Evolutionary conservation across 352 stramenopile species (phyloP).

Genomic region (Phytophthora sansomeana): DNA sequence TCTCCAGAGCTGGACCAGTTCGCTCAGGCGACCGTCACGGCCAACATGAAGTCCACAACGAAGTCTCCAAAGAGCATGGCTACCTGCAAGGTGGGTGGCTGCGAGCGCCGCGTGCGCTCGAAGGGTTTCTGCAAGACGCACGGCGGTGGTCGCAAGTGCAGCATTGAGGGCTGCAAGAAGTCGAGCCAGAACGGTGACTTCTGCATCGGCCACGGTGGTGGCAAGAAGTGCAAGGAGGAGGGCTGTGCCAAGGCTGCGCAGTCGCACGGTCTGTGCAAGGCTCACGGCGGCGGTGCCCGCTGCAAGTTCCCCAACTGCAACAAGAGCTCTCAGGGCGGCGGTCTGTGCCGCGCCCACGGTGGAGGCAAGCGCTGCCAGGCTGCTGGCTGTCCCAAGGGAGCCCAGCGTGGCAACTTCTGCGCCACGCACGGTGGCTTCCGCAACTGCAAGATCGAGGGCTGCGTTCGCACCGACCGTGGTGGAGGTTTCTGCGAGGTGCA

Average conservation of each 20-base stretch:
- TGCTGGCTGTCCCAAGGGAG: slow-evolving; percentile 76
- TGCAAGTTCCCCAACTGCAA: slow-evolving; percentile 88
- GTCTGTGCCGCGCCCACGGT: slow-evolving; percentile 81
- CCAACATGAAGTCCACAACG: slow-evolving; percentile 27
- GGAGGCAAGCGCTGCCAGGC: slow-evolving; percentile 84
- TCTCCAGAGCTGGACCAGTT: slow-evolving; percentile 49
- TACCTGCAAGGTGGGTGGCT: slow-evolving; percentile 68
- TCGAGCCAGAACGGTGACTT: slow-evolving; percentile 89
- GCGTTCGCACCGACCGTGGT: slow-evolving; percentile 82
- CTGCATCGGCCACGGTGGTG: slow-evolving; percentile 87
- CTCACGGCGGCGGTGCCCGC: slow-evolving; percentile 81
- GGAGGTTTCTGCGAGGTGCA: slow-evolving; percentile 89
- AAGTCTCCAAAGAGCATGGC: slow-evolving; percentile 71
- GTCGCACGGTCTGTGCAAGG: slow-evolving; percentile 87
- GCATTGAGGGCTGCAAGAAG: slow-evolving; percentile 88
- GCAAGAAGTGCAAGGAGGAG: slow-evolving; percentile 89
- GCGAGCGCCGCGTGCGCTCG: slow-evolving; percentile 72
- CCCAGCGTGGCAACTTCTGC: slow-evolving; percentile 87
- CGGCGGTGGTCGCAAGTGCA: slow-evolving; percentile 83
- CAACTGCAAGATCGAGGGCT: slow-evolving; percentile 89
- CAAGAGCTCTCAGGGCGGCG: slow-evolving; percentile 84
- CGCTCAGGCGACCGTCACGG: slow-evolving; percentile 43
- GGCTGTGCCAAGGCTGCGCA: slow-evolving; percentile 86
- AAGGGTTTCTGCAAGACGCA: slow-evolving; percentile 90
- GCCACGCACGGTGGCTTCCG: slow-evolving; percentile 86